Evolutionary conservation across 1,284 basidiomycete genomes (phyloP).

Genomic region (Malassezia furfur): DNA sequence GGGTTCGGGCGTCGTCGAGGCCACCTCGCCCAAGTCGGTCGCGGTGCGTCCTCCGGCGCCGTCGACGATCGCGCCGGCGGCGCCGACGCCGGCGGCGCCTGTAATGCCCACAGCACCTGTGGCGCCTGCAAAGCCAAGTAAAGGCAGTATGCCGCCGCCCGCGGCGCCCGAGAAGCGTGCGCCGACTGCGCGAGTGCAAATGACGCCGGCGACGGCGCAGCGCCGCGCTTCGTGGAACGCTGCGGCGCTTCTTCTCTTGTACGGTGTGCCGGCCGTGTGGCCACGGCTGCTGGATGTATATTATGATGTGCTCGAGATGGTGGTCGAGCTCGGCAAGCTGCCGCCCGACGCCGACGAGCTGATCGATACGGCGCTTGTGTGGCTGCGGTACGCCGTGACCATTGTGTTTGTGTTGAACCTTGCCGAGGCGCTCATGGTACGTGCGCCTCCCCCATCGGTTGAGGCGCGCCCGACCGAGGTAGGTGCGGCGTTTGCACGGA

Average conservation of each 20-base stretch:
- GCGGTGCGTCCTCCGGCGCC: too few species aligned
- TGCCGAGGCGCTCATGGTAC: conserved; percentile 2
- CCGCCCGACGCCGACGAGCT: conserved; percentile 12
- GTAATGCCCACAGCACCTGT: too few species aligned
- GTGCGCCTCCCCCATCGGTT: background rate
- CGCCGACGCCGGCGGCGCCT: background rate
- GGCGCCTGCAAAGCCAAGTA: too few species aligned
- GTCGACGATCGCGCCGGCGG: too few species aligned
- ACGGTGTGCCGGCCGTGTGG: conserved; percentile 5
- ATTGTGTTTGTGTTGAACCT: conserved; percentile 14
- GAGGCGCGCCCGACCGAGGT: background rate
- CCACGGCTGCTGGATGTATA: conserved; percentile 7
- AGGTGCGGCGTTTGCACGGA: conserved; percentile 14
- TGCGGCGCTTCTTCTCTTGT: background rate
- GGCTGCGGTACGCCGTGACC: conserved; percentile 10
- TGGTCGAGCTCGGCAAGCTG: background rate
- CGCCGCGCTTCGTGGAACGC: conserved; percentile 15
- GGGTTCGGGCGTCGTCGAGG: too few species aligned
- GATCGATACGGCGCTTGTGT: conserved; percentile 8
- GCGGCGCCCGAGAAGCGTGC: background rate
- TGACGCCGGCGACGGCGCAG: conserved; percentile 13
- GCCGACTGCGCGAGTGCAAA: background rate
- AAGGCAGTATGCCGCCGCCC: background rate
- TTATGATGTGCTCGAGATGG: conserved; percentile 4
- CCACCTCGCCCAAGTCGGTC: too few species aligned